Evolutionary conservation across 306 rosid genomes (phyloP).

Genomic region (Glycine soja): DNA sequence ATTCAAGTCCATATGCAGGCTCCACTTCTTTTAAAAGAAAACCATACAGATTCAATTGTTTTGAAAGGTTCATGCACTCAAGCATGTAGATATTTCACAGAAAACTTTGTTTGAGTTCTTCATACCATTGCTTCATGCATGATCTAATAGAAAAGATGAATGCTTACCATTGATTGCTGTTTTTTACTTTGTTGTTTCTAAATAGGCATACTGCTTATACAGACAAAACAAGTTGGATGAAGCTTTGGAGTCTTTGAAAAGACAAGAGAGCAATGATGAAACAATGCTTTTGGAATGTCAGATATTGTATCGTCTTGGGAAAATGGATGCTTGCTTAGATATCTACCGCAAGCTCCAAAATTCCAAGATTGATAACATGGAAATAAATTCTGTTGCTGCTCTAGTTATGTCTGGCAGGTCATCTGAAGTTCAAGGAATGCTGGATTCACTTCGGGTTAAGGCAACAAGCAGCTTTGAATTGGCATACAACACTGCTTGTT

Average conservation of each 20-base stretch:
- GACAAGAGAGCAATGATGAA: conserved; percentile 65
- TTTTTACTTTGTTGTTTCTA: conserved; percentile 43
- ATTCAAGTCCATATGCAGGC: neutral
- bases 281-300: conserved; percentile 85
- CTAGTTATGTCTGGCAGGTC: conserved; percentile 87
- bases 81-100: neutral
- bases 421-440: conserved; percentile 76
- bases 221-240: conserved; percentile 91
- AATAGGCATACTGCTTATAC: conserved; percentile 96
- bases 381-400: conserved; percentile 83
- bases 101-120: conserved; percentile 33
- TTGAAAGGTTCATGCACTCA: conserved; percentile 33
- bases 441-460: conserved; percentile 78
- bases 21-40: conserved; percentile 7
- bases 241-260: conserved; percentile 73
- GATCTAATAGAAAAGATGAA: neutral
- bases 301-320: conserved; percentile 88
- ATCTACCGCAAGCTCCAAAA: conserved; percentile 85
- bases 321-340: conserved; percentile 89
- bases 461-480: conserved; percentile 92
- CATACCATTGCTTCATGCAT: neutral
- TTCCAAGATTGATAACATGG: conserved; percentile 80
- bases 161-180: conserved; percentile 44
- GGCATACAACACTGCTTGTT: conserved; percentile 93
- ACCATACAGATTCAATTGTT: neutral